Base-by-base conservation (phyloP, 306 rosid genomes). In the Trifolium pratense region DNA sequence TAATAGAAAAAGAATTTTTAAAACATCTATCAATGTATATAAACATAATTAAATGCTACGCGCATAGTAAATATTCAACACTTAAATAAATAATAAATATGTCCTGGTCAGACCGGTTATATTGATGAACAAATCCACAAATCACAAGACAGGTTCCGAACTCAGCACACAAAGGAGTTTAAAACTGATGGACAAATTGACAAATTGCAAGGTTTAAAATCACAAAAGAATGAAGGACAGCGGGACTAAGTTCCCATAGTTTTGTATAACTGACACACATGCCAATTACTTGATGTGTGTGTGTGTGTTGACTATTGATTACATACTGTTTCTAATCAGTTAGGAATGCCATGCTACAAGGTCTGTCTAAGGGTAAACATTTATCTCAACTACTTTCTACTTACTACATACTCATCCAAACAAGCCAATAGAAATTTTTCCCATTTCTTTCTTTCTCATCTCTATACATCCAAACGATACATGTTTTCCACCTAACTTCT, bases 291-390 rank as follows among this genome's bases (percentile, higher is more conserved):
- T 14, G 36, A 25, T 25, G 10, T 57, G 16, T 21, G 32, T 55
- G 37, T 21, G 34, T 55, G 18, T 31, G 11, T 29, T 15, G 10
- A 60, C 42, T 51, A 29, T 37, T 3, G 26, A 61, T 61, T 61
- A 32, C 45, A 61, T 31, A 60, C 45, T 17, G 45, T 8, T 61
- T 61, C 25, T n/a, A 34, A 34, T 34, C 15, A n/a, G 42, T 15
- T 61, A 61, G 67, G 67, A 61, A 61, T n/a, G 26, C n/a, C 46
- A 32, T 16, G 46, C 46, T 62, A 62, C 26, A 26, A 16, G 17
- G 43, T 16, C 68, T 32, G 6, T 62, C 46, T 18, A 34, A n/a
- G 68, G n/a, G 43, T 16, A 61, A 34, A 34, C 21, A 62, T 62
- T 25, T 15, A 18, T 62, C 46, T 34, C 68, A 34, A 62, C 14